Evolutionary conservation across 352 stramenopile genomes (phyloP), one percentile per base, ranked within the genome.

Genomic region (Aphanomyces cochlioides): DNA sequence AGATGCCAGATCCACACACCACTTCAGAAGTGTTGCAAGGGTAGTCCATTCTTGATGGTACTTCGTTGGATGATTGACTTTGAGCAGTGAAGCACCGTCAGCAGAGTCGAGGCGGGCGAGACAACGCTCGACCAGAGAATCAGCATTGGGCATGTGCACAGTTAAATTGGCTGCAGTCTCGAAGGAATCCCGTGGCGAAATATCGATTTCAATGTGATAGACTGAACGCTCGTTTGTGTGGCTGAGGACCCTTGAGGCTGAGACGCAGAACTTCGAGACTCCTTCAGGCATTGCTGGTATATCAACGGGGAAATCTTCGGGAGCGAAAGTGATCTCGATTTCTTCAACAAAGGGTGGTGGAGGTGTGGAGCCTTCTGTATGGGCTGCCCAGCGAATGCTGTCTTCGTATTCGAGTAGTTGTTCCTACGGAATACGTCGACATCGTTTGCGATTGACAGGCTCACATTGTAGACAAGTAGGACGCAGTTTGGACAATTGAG

Each of bases 401-500:
- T 70, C 64, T 39, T 95, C 87, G 66, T 93, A 95, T 67, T 95
- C 87, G 19, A 95, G 72, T 5, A 95, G 72, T 64, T 95, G 85
- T 40, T 95, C 85, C 84, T 95, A 71, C 47, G 60, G 17, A 19
- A 64, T 38, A 50, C 28, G 61, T 19, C 12, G 19, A 60, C 54
- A 13, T 37, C 34, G 48, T 28, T 28, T 28, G 28, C 28, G 28
- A 28, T 28, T 28, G 28, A 28, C 28, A 28, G 28, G 8, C 66
- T 21, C 66, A 92, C 86, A 77, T 94, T 83, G 61, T 95, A 95
- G 59, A 91, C 79, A 15, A 95, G 72, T 19, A 92, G 75, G n/a
- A 95, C 85, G 72, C 87, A 95, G 72, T 93, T 95, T 41, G 87
- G 87, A 59, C 87, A 95, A 73, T 93, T 86, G 48, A 89, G 76